These are phyloP conservation scores for Sarocladium brachiariae DNA, from an alignment of 2,329 filamentous ascomycete genomes.

Conservation along the genomic window DNA sequence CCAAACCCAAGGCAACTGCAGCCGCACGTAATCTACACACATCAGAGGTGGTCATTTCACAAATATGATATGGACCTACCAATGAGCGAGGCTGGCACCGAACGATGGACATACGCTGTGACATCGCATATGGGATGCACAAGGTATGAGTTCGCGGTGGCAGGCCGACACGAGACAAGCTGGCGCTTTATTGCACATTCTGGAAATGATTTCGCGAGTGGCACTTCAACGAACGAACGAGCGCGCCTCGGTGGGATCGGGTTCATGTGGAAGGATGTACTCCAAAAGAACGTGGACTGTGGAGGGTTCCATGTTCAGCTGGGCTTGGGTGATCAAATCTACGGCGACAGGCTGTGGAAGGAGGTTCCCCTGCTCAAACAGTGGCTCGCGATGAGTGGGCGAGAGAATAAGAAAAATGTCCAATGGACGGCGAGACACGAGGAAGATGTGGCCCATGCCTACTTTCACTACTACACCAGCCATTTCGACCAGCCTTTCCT, in stretches of 20 bases:
- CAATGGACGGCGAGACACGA: slow-evolving; percentile 92
- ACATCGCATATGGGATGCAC: slow-evolving; percentile 96
- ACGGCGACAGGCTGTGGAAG: slow-evolving; percentile 91
- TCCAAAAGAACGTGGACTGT: slow-evolving; percentile 95
- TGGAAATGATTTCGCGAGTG: slow-evolving; percentile 89
- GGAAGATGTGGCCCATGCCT: slow-evolving; percentile 91
- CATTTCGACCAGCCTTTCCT: slow-evolving; percentile 96
- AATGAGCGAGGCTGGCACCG: slow-evolving; percentile 76
- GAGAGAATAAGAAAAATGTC: slow-evolving; percentile 84
- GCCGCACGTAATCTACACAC: slow-evolving; percentile 73
- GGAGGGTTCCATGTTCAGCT: slow-evolving; percentile 93
- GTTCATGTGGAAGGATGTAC: slow-evolving; percentile 98
- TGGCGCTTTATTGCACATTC: slow-evolving; percentile 97
- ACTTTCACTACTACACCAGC: slow-evolving; percentile 98
- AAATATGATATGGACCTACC: slow-evolving; percentile 85
- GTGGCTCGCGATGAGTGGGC: slow-evolving; percentile 88
- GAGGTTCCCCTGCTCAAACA: slow-evolving; percentile 90
- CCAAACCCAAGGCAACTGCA: slow-evolving; percentile 87
- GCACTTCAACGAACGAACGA: slow-evolving; percentile 79
- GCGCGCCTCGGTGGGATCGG: slow-evolving; percentile 80
- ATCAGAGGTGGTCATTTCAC: slow-evolving; percentile 94
- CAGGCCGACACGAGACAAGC: slow-evolving; percentile 79
- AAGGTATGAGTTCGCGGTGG: slow-evolving; percentile 95
- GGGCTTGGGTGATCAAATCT: slow-evolving; percentile 89
- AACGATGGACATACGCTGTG: slow-evolving; percentile 95